Conservation (phyloP, 2,329 filamentous ascomycete species). For the Coniochaeta ligniaria region DNA sequence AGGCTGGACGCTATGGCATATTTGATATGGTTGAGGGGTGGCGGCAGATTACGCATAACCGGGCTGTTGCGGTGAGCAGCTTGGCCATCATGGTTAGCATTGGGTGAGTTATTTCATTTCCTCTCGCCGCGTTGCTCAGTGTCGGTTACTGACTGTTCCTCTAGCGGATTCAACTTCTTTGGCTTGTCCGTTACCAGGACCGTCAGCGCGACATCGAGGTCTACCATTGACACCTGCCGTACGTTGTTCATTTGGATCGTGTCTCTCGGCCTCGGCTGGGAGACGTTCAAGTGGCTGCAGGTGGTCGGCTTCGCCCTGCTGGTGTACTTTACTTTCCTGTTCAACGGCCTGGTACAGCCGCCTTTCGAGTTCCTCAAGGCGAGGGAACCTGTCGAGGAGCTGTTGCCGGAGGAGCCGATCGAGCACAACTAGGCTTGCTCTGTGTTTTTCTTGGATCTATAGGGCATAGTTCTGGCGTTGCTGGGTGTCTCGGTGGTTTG, state of each 20-base stretch:
- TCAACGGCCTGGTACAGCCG: conserved; percentile 87
- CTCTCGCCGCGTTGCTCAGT: neutral
- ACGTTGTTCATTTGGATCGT: conserved; percentile 98
- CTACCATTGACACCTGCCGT: conserved; percentile 94
- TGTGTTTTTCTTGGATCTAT: neutral
- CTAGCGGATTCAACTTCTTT: conserved; percentile 96
- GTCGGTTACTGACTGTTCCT: neutral
- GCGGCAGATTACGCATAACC: conserved; percentile 69
- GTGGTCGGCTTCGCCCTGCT: conserved; percentile 80
- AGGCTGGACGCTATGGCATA: conserved; percentile 68
- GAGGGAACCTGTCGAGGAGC: conserved; percentile 48
- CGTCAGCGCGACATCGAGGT: conserved; percentile 87
- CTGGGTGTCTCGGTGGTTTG: neutral
- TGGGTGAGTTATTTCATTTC: conserved; percentile 52
- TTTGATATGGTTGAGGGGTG: conserved; percentile 88
- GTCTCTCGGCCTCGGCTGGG: conserved; percentile 88
- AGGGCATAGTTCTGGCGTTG: neutral
- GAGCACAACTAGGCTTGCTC: conserved; percentile 48
- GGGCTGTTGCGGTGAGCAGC: conserved; percentile 66
- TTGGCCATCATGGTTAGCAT: conserved; percentile 96
- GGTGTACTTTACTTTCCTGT: conserved; percentile 94
- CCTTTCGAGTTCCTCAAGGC: conserved; percentile 63
- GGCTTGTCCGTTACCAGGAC: conserved; percentile 84
- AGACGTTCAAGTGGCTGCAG: conserved; percentile 96
- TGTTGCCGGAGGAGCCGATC: conserved; percentile 77